A percentile compares a stretch with the other conserved stretches of the same genome.
These are phyloP conservation scores for Vigna radiata DNA, from an alignment of 306 rosid genomes.

Conservation along the genomic window DNA sequence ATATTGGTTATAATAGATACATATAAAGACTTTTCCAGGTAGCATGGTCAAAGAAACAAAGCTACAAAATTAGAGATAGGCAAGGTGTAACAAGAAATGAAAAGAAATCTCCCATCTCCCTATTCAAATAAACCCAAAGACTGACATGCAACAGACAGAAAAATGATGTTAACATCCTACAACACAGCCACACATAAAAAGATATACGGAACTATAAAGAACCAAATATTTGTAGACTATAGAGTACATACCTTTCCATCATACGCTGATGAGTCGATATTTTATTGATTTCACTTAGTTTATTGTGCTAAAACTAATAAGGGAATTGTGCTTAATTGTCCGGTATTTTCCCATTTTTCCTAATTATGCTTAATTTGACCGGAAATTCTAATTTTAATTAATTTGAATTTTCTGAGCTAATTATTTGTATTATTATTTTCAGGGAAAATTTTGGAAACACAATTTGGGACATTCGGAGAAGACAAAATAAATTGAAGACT, in stretches of 20 bases:
- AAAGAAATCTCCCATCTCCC: neutral
- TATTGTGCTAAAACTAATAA: no score
- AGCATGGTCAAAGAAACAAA: conserved; percentile 15
- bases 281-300: no score
- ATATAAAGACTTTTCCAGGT: conserved; percentile 22
- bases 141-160: conserved; percentile 8
- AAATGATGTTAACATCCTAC: neutral
- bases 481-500: no score
- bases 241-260: conserved; percentile 64
- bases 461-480: no score
- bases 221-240: neutral
- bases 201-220: conserved; percentile 24
- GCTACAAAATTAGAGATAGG: conserved; percentile 12
- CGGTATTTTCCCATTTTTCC: no score
- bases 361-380: no score
- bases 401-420: no score
- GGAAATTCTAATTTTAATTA: no score
- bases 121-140: neutral
- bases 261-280: no score
- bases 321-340: no score
- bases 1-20: conserved; percentile 16
- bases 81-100: neutral
- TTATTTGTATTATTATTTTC: no score
- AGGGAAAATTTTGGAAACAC: no score
- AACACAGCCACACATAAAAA: neutral